Evolutionary conservation across 2,329 filamentous ascomycete species (phyloP), one percentile per base, ranked within the genome.

Genomic region (Fusarium newnesense): DNA sequence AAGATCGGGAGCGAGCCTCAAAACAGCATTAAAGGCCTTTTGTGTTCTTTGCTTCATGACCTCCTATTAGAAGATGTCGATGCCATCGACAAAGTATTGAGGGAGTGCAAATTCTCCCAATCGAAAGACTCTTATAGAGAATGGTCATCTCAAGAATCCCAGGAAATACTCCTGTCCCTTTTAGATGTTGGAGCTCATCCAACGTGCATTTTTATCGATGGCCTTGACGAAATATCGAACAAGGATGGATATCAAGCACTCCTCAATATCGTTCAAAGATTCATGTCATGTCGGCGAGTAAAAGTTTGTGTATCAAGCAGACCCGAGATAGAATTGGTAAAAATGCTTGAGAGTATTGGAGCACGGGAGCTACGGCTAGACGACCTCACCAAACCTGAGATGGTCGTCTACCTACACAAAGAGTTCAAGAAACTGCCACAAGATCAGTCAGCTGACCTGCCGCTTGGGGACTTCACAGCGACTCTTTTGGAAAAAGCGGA

Each of bases 381-480:
- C 0, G 13, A 44, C 6, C 53, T 67, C 0, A 67, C 37, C 0
- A 19, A 15, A 0, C 49, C 21, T 0, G 64, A 67, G n/a, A 67
- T 67, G 64, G 9, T 1, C 0, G 0, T 67, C 0, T 60, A 40
- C 34, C 0, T 43, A 2, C 26, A 4, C 0, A 5, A 24, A 0
- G 11, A 67, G 6, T 28, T 66, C 0, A 5, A 32, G 0, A 3
- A 1, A 5, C 18, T 37, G 1, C 9, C 30, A 13, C 1, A 7
- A 0, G 9, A 10, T 2, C 2, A 4, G 1, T n/a, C 40, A 0
- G 9, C 47, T 0, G 2, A 2, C 18, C 15, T 18, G 0, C 2
- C 6, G 0, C 5, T 30, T 4, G 0, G 8, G 0, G 0, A 1
- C 0, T 19, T 65, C 1, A 12, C 4, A 5, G 0, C 0, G 0